Evolutionary conservation across 345 rosid species (phyloP).

Genomic region (Schrenkiella parvula): DNA sequence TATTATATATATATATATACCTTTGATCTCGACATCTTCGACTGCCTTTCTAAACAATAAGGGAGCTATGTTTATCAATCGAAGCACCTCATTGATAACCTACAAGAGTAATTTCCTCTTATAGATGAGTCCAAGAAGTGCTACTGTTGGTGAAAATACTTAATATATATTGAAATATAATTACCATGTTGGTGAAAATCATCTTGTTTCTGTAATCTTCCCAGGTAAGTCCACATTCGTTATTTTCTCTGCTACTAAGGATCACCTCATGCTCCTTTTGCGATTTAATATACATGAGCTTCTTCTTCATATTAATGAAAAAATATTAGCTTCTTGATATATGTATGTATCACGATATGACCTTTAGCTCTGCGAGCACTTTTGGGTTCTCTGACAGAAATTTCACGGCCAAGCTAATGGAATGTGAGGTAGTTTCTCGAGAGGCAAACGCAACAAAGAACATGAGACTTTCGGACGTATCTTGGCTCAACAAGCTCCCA

Average conservation of each 20-base stretch:
- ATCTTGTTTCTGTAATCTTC: slow-evolving; percentile 31
- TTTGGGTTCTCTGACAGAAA: slow-evolving; percentile 30
- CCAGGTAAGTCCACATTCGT: slow-evolving; percentile 22
- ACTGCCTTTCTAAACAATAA: slow-evolving; percentile 36
- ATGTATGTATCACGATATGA: neutral
- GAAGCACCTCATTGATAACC: slow-evolving; percentile 49
- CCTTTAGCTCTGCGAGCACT: slow-evolving; percentile 29
- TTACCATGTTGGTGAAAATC: slow-evolving; percentile 24
- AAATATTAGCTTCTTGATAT: neutral
- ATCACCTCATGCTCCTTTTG: slow-evolving; percentile 42
- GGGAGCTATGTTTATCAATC: slow-evolving; percentile 38
- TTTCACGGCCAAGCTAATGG: slow-evolving; percentile 27
- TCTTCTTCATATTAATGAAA: no score
- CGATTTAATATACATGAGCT: no score
- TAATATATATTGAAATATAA: neutral
- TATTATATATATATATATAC: no score
- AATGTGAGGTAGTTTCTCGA: slow-evolving; percentile 34
- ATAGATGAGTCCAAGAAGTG: no score
- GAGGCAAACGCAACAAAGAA: slow-evolving; percentile 23
- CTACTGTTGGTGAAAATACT: neutral
- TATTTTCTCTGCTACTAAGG: slow-evolving; percentile 13
- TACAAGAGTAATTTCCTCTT: no score
- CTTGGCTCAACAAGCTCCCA: slow-evolving; percentile 8
- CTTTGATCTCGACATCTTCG: slow-evolving; percentile 35
- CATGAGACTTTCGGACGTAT: neutral